Evolutionary conservation across 1,284 basidiomycete genomes (phyloP).

Genomic region (Rhizoctonia solani): DNA sequence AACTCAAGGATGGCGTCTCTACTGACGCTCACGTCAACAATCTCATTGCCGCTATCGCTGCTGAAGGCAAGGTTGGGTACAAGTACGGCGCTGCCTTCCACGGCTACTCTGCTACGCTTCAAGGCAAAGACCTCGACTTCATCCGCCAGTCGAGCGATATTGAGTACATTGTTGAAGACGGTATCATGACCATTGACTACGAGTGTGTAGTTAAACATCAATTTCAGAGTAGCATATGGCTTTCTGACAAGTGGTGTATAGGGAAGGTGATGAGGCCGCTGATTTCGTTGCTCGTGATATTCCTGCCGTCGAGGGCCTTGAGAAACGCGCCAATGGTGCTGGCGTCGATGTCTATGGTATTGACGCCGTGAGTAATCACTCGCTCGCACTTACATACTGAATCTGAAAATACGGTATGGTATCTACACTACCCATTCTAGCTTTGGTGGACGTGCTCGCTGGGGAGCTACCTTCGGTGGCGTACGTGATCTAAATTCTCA

Average conservation of each 20-base stretch:
- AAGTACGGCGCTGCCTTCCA: slow-evolving; percentile 34
- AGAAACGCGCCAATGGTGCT: slow-evolving; percentile 5
- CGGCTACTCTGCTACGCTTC: slow-evolving; percentile 34
- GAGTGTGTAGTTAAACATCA: background rate
- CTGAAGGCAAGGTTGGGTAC: background rate
- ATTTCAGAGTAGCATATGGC: background rate
- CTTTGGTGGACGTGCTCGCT: too few species aligned
- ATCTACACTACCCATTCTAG: slow-evolving; percentile 23
- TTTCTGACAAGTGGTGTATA: background rate
- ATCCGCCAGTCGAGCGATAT: slow-evolving; percentile 33
- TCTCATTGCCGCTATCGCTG: background rate
- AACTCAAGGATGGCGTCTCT: slow-evolving; percentile 21
- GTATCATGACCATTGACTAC: slow-evolving; percentile 12
- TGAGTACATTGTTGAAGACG: slow-evolving; percentile 30
- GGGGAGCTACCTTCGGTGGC: too few species aligned
- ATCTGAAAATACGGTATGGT: too few species aligned
- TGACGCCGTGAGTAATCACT: slow-evolving; percentile 15
- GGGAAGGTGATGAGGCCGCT: background rate
- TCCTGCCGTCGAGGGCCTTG: background rate
- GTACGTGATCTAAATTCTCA: background rate
- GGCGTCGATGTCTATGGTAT: slow-evolving; percentile 28
- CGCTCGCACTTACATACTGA: too few species aligned
- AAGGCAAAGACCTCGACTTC: slow-evolving; percentile 12
- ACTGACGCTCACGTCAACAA: slow-evolving; percentile 4
- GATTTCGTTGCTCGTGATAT: background rate